Base-by-base conservation (phyloP, 108 stramenopile species). In the Skeletonema potamos region DNA sequence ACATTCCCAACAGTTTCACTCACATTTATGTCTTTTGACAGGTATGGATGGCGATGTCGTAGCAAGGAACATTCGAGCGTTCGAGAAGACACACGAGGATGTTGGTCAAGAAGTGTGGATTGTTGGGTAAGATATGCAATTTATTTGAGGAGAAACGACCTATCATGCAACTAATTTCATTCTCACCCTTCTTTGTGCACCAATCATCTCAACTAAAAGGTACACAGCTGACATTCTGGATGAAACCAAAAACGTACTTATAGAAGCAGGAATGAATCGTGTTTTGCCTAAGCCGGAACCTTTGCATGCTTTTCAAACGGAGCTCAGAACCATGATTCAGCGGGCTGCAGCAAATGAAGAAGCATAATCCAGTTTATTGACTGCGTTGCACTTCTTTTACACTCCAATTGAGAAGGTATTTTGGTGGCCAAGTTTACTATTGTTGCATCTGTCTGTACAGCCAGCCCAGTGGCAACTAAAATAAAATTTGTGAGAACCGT, bases 191-290 rank as follows among this genome's bases (percentile, higher is more conserved):
- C 6, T 62, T 2, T n/a, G n/a, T n/a, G n/a, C n/a, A n/a, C n/a
- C 56, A 4, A 8, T 24, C 12, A 22, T 34, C 7, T 30, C n/a
- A 3, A 3, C n/a, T 41, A 4, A 62, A 20, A 62, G 61, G 15
- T 68, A 68, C 29, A 70, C 70, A 18, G 70, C 70, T 11, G 70
- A 70, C 43, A 32, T 70, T 70, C 62, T 70, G 18, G 70, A 70
- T 13, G 62, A 63, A 27, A 46, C 43, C 1, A 63, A 15, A 18
- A 29, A 51, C 12, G n/a, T 43, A 2, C 15, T 70, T 2, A 5
- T 70, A 13, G 33, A 29, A 13, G 70, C 70, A 17, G 70, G 70
- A 0, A 70, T 70, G 70, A 64, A 70, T 20, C 41, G 43, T 11
- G 62, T 70, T 2, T 18, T 70, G 5, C 70, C 70, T 3, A 70